Conservation (phyloP, 2,329 filamentous ascomycete species). For the Penicillium sp. region DNA sequence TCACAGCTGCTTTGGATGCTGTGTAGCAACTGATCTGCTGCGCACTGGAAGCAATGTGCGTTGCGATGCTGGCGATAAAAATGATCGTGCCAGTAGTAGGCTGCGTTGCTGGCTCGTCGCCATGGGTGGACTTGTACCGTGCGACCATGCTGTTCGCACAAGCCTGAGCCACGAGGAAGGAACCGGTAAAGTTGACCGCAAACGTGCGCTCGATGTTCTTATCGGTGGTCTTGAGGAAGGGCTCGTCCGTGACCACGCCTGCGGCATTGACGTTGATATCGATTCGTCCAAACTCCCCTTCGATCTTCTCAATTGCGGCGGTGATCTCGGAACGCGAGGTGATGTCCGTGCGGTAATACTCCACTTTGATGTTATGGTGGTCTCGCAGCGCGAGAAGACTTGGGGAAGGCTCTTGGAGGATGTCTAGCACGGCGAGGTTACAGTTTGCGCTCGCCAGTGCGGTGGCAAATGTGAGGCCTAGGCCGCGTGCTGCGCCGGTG, state of each 20-base stretch:
- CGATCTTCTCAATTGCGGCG: conserved; percentile 4
- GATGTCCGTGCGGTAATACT: conserved; percentile 1
- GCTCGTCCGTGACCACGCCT: conserved; percentile 27
- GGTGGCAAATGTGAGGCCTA: conserved; percentile 23
- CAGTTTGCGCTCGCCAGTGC: conserved; percentile 14
- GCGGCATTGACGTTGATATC: conserved; percentile 25
- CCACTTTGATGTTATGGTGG: conserved; percentile 1
- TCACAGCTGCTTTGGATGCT: conserved; percentile 30
- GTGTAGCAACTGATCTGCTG: conserved; percentile 35
- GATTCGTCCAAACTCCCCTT: conserved; percentile 3
- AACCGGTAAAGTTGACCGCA: conserved; percentile 22
- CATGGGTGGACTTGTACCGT: not conserved
- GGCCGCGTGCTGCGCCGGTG: conserved; percentile 23
- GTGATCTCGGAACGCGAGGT: conserved; percentile 1
- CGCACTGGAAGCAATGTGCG: conserved; percentile 31
- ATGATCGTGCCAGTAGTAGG: conserved; percentile 30
- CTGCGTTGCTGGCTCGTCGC: conserved; percentile 1
- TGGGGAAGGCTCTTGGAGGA: not conserved
- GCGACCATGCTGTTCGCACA: not conserved
- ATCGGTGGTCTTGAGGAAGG: conserved; percentile 18
- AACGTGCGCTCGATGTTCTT: conserved; percentile 21
- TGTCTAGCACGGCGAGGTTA: conserved; percentile 6
- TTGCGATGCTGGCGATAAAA: conserved; percentile 36
- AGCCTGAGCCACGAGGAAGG: conserved; percentile 27
- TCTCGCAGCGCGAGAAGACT: not conserved